A percentile compares a stretch with the other conserved stretches of the same genome.
These are phyloP conservation scores for Dalbergia cultrata DNA, from an alignment of 306 rosid species.

Conservation along the genomic window DNA sequence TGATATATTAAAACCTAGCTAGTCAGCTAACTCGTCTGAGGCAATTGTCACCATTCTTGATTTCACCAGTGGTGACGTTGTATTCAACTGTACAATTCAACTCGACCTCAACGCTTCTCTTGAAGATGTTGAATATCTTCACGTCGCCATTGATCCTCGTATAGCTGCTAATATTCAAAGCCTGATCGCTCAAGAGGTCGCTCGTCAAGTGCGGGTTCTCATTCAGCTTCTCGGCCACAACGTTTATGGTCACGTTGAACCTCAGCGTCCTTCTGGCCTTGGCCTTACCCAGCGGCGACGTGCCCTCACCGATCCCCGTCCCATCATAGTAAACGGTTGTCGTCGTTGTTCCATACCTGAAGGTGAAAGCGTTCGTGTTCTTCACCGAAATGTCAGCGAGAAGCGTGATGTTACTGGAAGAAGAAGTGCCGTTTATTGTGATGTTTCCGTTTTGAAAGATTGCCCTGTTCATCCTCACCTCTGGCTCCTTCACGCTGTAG, in stretches of 20 bases:
- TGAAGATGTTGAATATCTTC: constrained; percentile 41
- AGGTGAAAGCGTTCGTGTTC: constrained; percentile 49
- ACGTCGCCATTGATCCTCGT: constrained; percentile 46
- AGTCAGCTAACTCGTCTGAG: constrained; percentile 11
- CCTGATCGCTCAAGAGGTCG: constrained; percentile 10
- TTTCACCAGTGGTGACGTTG: constrained; percentile 20
- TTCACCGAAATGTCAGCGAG: constrained; percentile 46
- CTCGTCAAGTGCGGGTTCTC: background rate
- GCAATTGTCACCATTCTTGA: constrained; percentile 25
- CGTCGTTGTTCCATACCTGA: constrained; percentile 33
- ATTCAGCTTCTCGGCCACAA: constrained; percentile 1
- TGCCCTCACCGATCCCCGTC: constrained; percentile 29
- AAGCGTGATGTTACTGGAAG: constrained; percentile 17
- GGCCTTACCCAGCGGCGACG: constrained; percentile 38
- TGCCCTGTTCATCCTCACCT: constrained; percentile 36
- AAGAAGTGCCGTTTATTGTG: background rate
- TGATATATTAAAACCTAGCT: constrained; percentile 37
- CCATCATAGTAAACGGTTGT: constrained; percentile 43
- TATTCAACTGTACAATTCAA: constrained; percentile 49
- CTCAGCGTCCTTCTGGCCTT: constrained; percentile 36
- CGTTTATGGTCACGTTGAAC: constrained; percentile 45
- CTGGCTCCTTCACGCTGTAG: constrained; percentile 57
- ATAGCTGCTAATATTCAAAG: constrained; percentile 46
- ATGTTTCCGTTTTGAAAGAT: constrained; percentile 8
- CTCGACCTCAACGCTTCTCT: constrained; percentile 37